phyloP scores from a whole-genome alignment of 805 yeast species.

The Metschnikowia lunata region DNA sequence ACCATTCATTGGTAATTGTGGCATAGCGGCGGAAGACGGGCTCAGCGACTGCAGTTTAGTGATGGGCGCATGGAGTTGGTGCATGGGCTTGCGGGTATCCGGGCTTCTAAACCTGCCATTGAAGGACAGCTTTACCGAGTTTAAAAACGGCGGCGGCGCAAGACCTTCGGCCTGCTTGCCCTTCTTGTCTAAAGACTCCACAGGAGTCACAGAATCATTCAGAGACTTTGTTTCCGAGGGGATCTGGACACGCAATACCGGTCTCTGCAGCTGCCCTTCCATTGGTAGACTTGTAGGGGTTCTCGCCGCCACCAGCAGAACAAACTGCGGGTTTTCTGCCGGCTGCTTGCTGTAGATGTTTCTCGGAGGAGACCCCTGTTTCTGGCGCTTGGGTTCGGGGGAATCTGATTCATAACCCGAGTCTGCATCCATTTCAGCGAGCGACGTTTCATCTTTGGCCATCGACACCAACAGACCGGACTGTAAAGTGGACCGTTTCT shows the following conservation, averaged over 20 bases:
- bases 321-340: constrained; percentile 11
- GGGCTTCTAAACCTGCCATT: constrained; percentile 17
- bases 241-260: constrained; percentile 61
- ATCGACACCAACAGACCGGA: constrained; percentile 15
- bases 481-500: constrained; percentile 30
- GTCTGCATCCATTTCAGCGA: constrained; percentile 23
- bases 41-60: constrained; percentile 39
- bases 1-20: constrained; percentile 28
- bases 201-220: constrained; percentile 39
- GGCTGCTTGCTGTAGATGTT: constrained; percentile 13
- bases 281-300: constrained; percentile 3
- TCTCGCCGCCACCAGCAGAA: constrained; percentile 2
- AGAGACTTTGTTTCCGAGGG: constrained; percentile 44
- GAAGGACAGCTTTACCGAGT: constrained; percentile 11
- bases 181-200: constrained; percentile 40
- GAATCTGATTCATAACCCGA: constrained; percentile 12
- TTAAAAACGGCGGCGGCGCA: constrained; percentile 7
- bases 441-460: constrained; percentile 21
- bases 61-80: constrained; percentile 31
- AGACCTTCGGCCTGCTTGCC: constrained; percentile 8
- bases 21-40: constrained; percentile 38
- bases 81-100: constrained; percentile 11
- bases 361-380: constrained; percentile 9
- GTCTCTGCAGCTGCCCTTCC: constrained; percentile 35
- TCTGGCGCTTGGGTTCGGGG: constrained; percentile 32